Conservation (phyloP, 768 basidiomycete genomes). For the Boletus speciosus region DNA sequence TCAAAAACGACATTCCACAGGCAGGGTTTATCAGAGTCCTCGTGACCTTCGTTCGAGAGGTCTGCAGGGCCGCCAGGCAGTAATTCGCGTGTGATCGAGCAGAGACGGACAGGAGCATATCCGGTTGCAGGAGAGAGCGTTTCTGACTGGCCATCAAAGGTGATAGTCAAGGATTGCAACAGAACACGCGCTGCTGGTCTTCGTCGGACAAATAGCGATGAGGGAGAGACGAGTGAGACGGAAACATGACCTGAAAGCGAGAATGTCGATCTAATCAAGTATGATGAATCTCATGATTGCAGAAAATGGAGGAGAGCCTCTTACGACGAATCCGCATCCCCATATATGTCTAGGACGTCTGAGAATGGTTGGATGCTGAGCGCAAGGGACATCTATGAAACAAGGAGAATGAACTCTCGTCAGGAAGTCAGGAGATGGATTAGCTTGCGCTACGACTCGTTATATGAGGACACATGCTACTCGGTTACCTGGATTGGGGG, state of each 20-base stretch:
- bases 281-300: constrained; percentile 3
- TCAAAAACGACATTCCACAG: constrained; percentile 79
- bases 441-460: constrained; percentile 7
- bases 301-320: constrained; percentile 22
- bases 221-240: constrained; percentile 57
- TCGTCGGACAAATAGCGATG: constrained; percentile 50
- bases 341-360: constrained; percentile 63
- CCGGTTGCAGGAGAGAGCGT: constrained; percentile 58
- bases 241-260: constrained; percentile 82
- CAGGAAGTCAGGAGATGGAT: constrained; percentile 15
- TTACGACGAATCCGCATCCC: constrained; percentile 62
- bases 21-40: constrained; percentile 52
- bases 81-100: constrained; percentile 62
- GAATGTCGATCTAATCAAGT: constrained; percentile 64
- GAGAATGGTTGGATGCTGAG: constrained; percentile 61
- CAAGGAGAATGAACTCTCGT: constrained; percentile 9
- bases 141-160: constrained; percentile 87
- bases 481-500: constrained; percentile 28
- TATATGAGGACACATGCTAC: constrained; percentile 28
- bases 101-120: constrained; percentile 68
- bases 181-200: constrained; percentile 49
- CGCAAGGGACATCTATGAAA: constrained; percentile 58
- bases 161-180: constrained; percentile 67
- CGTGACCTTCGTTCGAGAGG: constrained; percentile 60
- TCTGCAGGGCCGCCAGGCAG: constrained; percentile 46